A percentile compares a stretch with the other conserved stretches of the same genome.
Evolutionary conservation across 1,284 basidiomycete genomes (phyloP).

Genomic region (Boletus albobrunnescens): DNA sequence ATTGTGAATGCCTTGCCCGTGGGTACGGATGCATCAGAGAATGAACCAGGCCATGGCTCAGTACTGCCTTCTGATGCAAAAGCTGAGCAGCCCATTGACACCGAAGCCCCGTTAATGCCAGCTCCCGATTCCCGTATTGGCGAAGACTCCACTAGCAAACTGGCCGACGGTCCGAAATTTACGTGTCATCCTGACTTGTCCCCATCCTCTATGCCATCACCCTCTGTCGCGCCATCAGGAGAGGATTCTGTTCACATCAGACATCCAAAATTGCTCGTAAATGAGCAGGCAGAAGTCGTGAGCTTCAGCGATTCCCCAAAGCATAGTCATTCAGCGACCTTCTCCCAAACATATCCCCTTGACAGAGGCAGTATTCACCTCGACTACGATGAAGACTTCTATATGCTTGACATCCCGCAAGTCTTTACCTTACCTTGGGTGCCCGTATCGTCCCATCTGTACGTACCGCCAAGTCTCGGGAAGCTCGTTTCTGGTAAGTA

Average conservation of each 20-base stretch:
- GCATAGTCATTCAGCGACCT: neutral
- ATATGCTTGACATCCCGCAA: constrained; percentile 37
- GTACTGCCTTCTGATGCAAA: neutral
- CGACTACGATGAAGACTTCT: constrained; percentile 24
- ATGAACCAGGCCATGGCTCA: neutral
- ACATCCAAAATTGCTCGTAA: neutral
- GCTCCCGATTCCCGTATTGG: neutral
- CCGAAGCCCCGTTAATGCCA: neutral
- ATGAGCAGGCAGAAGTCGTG: neutral
- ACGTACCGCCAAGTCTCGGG: constrained; percentile 35
- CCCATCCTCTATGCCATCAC: neutral
- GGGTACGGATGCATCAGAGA: neutral
- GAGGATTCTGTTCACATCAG: neutral
- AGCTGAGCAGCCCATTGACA: neutral
- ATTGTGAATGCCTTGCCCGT: neutral
- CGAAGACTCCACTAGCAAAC: neutral
- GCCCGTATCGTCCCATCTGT: constrained; percentile 25
- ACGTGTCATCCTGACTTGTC: neutral
- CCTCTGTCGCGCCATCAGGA: neutral
- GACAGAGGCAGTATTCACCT: neutral
- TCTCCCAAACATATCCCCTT: neutral
- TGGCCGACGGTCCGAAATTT: neutral
- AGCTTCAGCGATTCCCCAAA: neutral
- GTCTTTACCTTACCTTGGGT: constrained; percentile 35
- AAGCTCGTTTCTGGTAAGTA: constrained; percentile 36